A percentile compares a stretch with the other conserved stretches of the same genome.
Conservation (phyloP, 164 flowering plant species). For the Akebia trifoliata region DNA sequence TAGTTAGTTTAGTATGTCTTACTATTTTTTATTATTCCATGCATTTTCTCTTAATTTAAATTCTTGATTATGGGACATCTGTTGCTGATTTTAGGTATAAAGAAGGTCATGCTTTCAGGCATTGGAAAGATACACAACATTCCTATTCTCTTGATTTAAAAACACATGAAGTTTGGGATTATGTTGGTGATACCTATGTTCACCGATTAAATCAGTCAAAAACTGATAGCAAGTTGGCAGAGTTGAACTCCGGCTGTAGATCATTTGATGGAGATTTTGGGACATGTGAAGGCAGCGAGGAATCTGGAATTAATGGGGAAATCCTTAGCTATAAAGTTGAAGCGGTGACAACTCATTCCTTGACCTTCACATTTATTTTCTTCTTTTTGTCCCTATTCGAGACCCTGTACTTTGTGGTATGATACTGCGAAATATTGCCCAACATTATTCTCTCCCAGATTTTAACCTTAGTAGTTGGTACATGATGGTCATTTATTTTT, state of each 20-base stretch:
- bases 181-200: conserved; percentile 88
- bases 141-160: conserved; percentile 84
- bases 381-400: no score
- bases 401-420: no score
- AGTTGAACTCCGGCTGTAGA: conserved; percentile 38
- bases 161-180: conserved; percentile 94
- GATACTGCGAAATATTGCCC: no score
- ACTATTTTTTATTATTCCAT: no score
- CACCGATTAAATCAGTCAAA: conserved; percentile 91
- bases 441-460: no score
- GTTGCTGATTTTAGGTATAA: conserved; percentile 56
- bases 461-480: no score
- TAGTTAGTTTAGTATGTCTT: no score
- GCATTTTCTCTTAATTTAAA: not conserved
- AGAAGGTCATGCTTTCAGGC: conserved; percentile 81
- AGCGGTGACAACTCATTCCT: no score
- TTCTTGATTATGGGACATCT: not conserved
- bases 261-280: conserved; percentile 65
- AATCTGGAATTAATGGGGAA: conserved; percentile 63
- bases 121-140: conserved; percentile 81
- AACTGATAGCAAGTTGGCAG: conserved; percentile 59
- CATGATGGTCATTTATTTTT: no score
- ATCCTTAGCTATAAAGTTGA: conserved; percentile 78
- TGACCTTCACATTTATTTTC: no score
- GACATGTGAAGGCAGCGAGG: conserved; percentile 53